Conservation (phyloP, 768 basidiomycete genomes). For the Auricularia sp. region DNA sequence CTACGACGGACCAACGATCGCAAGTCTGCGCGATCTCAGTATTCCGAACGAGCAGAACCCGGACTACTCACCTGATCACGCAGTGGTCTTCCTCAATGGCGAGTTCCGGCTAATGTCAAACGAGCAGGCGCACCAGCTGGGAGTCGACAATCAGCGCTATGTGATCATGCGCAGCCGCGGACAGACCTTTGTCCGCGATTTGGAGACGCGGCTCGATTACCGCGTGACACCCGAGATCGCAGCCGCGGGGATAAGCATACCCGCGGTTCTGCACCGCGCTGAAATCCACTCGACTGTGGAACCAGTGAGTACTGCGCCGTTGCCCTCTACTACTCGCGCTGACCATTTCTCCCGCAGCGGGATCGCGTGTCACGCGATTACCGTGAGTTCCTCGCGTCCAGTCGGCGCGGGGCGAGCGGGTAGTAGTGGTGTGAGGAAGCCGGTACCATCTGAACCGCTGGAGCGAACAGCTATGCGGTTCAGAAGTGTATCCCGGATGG, state of each 20-base stretch:
- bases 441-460: not conserved
- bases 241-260: not conserved
- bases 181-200: not conserved
- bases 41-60: not conserved
- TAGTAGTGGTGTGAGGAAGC: not conserved
- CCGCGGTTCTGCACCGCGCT: not conserved
- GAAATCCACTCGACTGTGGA: not conserved
- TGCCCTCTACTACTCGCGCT: no score
- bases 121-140: not conserved
- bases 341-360: not conserved
- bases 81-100: not conserved
- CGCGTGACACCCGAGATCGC: not conserved
- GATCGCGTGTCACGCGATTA: not conserved
- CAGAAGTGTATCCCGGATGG: conserved; percentile 1
- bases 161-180: not conserved
- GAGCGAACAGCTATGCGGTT: conserved; percentile 6
- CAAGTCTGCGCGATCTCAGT: not conserved
- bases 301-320: not conserved
- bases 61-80: not conserved
- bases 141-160: not conserved
- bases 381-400: not conserved
- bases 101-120: not conserved
- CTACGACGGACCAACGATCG: not conserved
- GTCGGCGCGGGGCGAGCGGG: not conserved
- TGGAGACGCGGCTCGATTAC: not conserved